Evolutionary conservation across 2,329 filamentous ascomycete genomes (phyloP).

Genomic region (Raffaelea albimanens): DNA sequence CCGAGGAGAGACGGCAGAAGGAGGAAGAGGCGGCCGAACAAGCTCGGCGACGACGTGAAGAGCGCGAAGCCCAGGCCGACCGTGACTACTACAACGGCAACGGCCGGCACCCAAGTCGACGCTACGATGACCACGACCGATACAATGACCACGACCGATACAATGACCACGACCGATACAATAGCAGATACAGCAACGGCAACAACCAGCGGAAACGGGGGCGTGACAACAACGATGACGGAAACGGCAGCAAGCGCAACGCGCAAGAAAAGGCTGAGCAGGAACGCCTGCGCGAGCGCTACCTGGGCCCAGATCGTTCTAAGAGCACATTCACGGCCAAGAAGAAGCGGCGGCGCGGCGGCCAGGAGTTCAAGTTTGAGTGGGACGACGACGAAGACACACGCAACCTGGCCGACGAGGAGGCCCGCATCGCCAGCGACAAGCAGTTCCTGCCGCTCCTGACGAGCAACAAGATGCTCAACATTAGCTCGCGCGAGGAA

Average conservation of each 20-base stretch:
- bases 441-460: conserved; percentile 27
- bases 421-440: conserved; percentile 60
- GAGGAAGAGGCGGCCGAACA: conserved; percentile 13
- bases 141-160: conserved; percentile 16
- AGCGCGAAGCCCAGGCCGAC: conserved; percentile 11
- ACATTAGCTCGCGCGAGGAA: conserved; percentile 9
- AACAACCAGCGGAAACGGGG: conserved; percentile 15
- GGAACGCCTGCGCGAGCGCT: conserved; percentile 65
- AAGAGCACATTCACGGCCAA: conserved; percentile 79
- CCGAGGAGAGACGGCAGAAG: conserved; percentile 20
- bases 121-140: conserved; percentile 26
- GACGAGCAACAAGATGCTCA: conserved; percentile 10
- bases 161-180: background rate
- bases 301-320: conserved; percentile 86
- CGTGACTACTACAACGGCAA: conserved; percentile 15
- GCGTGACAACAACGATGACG: conserved; percentile 19
- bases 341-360: conserved; percentile 89
- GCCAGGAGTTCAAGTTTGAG: conserved; percentile 97
- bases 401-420: conserved; percentile 30
- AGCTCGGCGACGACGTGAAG: conserved; percentile 16
- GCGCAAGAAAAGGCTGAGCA: conserved; percentile 57
- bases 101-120: too few species aligned
- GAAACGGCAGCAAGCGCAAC: conserved; percentile 21
- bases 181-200: conserved; percentile 11
- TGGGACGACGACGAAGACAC: conserved; percentile 97